Evolutionary conservation across 2,329 filamentous ascomycete species (phyloP).

Genomic region (Neonectria hederae): DNA sequence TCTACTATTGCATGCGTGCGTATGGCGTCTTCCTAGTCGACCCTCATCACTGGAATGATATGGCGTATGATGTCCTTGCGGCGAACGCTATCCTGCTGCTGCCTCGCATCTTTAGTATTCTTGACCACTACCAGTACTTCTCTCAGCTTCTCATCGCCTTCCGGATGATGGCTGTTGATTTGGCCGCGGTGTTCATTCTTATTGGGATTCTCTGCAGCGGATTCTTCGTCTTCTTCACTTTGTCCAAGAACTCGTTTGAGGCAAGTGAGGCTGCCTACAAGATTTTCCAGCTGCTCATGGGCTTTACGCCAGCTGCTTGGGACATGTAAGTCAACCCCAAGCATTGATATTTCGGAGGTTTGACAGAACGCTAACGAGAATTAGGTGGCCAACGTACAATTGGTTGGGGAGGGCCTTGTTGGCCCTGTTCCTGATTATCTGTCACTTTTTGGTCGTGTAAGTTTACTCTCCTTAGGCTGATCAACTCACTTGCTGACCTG

Average conservation of each 20-base stretch:
- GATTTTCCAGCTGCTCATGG: conserved; percentile 94
- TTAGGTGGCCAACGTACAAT: conserved; percentile 77
- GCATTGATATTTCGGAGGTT: neutral
- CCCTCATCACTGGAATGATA: conserved; percentile 76
- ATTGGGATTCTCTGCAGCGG: conserved; percentile 91
- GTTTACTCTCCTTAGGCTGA: conserved; percentile 39
- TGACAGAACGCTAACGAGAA: conserved; percentile 24
- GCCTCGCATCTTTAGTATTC: conserved; percentile 88
- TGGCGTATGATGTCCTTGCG: conserved; percentile 93
- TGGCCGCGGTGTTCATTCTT: conserved; percentile 84
- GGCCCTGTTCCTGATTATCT: conserved; percentile 88
- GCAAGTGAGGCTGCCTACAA: conserved; percentile 83
- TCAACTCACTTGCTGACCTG: conserved; percentile 4
- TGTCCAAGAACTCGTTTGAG: conserved; percentile 77
- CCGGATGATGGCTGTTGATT: conserved; percentile 89
- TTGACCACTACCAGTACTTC: conserved; percentile 96
- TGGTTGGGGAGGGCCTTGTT: conserved; percentile 79
- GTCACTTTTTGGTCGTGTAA: conserved; percentile 89
- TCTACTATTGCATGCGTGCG: conserved; percentile 89
- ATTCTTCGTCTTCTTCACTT: conserved; percentile 93
- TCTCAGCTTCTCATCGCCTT: conserved; percentile 95
- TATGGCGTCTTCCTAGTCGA: conserved; percentile 88
- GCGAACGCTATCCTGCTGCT: conserved; percentile 90
- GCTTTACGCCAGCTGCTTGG: conserved; percentile 95
- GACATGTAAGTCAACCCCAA: conserved; percentile 68